Percentiles rank a stretch among this genome's conserved stretches.
phyloP scores from a whole-genome alignment of 148 eudicot genomes.

The Limonium bicolor region DNA sequence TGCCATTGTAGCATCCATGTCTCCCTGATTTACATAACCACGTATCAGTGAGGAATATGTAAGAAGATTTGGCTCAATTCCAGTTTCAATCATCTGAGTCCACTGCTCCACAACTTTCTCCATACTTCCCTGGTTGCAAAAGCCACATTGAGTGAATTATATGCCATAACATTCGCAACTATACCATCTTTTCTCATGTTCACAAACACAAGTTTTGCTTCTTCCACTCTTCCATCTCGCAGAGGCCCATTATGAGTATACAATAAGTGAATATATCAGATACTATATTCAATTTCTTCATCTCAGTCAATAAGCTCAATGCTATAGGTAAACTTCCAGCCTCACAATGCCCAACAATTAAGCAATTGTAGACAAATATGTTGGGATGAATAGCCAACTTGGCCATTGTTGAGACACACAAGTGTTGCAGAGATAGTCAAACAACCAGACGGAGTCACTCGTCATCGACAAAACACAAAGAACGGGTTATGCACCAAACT shows the following conservation, averaged over 20 bases:
- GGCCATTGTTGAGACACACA: no score
- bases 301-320: conserved; percentile 19
- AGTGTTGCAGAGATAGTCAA: no score
- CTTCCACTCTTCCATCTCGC: conserved; percentile 41
- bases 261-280: conserved; percentile 48
- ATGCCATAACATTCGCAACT: conserved; percentile 29
- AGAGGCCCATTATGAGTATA: conserved; percentile 52
- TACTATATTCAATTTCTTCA: conserved; percentile 25
- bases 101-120: conserved; percentile 48
- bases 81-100: conserved; percentile 50
- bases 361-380: conserved; percentile 48
- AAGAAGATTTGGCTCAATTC: conserved; percentile 37
- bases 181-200: conserved; percentile 42
- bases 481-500: no score
- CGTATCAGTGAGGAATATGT: conserved; percentile 60
- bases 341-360: conserved; percentile 44
- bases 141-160: conserved; percentile 47
- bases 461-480: no score
- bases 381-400: conserved; percentile 52
- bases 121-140: conserved; percentile 51
- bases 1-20: conserved; percentile 58
- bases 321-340: conserved; percentile 37
- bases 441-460: no score
- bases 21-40: conserved; percentile 39
- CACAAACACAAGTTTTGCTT: conserved; percentile 33